Evolutionary conservation across 139 green algal genomes (phyloP).

Genomic region (Nannochloris sp.): DNA sequence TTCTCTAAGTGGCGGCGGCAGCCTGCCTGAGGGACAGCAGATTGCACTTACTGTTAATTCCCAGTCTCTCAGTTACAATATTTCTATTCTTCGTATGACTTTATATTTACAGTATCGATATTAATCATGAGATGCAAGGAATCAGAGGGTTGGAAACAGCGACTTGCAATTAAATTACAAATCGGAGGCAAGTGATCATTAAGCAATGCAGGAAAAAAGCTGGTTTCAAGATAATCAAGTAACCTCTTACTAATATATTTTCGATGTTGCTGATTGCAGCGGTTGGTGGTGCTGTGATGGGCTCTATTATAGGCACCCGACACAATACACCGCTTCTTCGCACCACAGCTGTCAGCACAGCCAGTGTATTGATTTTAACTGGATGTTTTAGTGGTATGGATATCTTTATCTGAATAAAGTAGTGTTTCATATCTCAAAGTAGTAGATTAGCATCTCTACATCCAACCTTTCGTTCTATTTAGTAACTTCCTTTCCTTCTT

Average conservation of each 20-base stretch:
- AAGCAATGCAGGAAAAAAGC: no score
- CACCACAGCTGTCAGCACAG: constrained; percentile 5
- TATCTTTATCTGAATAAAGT: background rate
- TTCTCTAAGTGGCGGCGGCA: no score
- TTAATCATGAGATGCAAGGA: background rate
- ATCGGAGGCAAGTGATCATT: constrained; percentile 5
- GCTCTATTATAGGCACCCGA: constrained; percentile 15
- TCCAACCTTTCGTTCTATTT: background rate
- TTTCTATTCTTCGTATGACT: no score
- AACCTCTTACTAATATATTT: background rate
- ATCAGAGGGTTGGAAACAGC: constrained; percentile 10
- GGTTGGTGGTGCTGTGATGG: background rate
- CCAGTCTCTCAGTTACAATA: no score
- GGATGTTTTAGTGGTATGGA: constrained; percentile 14
- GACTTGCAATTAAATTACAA: constrained; percentile 8
- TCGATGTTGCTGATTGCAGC: background rate
- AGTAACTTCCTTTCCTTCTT: background rate
- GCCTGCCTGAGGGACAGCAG: no score
- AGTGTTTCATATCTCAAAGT: background rate
- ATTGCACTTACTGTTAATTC: no score
- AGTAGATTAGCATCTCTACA: no score
- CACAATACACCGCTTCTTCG: constrained; percentile 8
- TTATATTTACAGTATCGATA: background rate
- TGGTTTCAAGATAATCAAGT: background rate
- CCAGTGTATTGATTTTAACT: constrained; percentile 20